phyloP scores from a whole-genome alignment of 352 stramenopile genomes.

The Paralagenidium karlingii region DNA sequence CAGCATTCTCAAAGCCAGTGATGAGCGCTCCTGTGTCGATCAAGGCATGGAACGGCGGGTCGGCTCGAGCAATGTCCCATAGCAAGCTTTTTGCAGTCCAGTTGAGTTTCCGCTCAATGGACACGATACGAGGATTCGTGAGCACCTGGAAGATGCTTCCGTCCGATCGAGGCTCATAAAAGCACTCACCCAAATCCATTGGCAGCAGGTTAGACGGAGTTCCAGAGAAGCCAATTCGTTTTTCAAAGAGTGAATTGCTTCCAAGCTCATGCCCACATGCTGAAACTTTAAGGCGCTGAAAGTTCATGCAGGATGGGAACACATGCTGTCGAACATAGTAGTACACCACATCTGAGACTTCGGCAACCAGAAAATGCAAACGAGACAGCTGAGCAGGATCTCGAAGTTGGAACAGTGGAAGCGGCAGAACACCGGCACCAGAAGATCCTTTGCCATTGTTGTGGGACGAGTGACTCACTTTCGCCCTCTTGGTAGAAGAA shows the following conservation, averaged over 20 bases:
- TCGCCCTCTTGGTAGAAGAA: too few relatives aligned
- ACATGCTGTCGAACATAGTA: constrained; percentile 98
- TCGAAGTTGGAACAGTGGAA: constrained; percentile 95
- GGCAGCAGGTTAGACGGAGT: constrained; percentile 98
- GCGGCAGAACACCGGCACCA: constrained; percentile 65
- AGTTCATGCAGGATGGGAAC: constrained; percentile 99
- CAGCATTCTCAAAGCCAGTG: constrained; percentile 82
- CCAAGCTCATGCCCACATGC: constrained; percentile 98
- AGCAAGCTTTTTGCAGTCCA: constrained; percentile 66
- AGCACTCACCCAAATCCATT: constrained; percentile 96
- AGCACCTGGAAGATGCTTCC: constrained; percentile 97
- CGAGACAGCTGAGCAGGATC: constrained; percentile 94
- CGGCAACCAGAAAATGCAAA: constrained; percentile 90
- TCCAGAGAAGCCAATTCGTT: constrained; percentile 97
- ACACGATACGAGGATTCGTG: constrained; percentile 87
- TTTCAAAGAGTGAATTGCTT: constrained; percentile 95
- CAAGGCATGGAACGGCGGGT: constrained; percentile 73
- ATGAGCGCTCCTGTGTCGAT: constrained; percentile 89
- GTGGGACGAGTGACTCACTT: too few relatives aligned
- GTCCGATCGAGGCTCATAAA: constrained; percentile 97
- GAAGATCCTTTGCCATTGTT: constrained; percentile 6
- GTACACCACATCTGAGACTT: constrained; percentile 90
- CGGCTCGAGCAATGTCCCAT: constrained; percentile 56
- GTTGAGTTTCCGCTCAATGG: constrained; percentile 70
- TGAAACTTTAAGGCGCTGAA: constrained; percentile 98